phyloP scores from a whole-genome alignment of 371 early-diverging fungal genomes.

The Rhizopus microsporus region DNA sequence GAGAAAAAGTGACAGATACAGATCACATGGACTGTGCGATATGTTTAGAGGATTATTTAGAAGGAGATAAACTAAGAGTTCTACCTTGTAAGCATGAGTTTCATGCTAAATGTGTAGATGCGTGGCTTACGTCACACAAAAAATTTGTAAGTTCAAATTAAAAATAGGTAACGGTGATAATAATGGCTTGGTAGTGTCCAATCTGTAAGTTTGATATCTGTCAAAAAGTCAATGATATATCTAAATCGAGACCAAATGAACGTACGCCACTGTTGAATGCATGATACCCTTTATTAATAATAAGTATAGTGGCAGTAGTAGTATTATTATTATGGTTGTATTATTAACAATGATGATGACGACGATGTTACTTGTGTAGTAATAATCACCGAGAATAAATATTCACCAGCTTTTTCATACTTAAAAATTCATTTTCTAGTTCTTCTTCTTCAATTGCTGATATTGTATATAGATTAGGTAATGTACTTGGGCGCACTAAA shows the following conservation, averaged over 20 bases:
- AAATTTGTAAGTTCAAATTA: conserved; percentile 65
- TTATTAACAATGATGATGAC: too few relatives aligned
- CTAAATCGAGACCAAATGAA: conserved; percentile 33
- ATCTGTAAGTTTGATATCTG: conserved; percentile 52
- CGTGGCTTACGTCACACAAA: conserved; percentile 81
- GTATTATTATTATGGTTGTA: too few relatives aligned
- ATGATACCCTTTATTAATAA: conserved; percentile 11
- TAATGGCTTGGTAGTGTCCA: conserved; percentile 34
- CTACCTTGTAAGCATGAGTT: conserved; percentile 93
- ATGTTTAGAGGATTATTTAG: conserved; percentile 91
- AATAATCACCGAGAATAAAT: background rate
- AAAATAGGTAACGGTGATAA: background rate
- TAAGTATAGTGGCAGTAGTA: background rate
- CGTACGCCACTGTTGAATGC: conserved; percentile 43
- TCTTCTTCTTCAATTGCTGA: conserved; percentile 26
- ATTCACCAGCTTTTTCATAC: conserved; percentile 21
- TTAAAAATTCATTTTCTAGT: conserved; percentile 20
- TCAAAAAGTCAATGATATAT: conserved; percentile 27
- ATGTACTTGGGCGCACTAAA: conserved; percentile 21
- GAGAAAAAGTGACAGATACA: conserved; percentile 40
- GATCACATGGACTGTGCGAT: conserved; percentile 89
- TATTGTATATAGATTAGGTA: conserved; percentile 22
- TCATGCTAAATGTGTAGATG: conserved; percentile 92
- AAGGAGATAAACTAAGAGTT: conserved; percentile 77
- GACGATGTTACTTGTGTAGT: too few relatives aligned